Evolutionary conservation across 495 filamentous ascomycete species (phyloP).

Genomic region (Aspergillus affinis): DNA sequence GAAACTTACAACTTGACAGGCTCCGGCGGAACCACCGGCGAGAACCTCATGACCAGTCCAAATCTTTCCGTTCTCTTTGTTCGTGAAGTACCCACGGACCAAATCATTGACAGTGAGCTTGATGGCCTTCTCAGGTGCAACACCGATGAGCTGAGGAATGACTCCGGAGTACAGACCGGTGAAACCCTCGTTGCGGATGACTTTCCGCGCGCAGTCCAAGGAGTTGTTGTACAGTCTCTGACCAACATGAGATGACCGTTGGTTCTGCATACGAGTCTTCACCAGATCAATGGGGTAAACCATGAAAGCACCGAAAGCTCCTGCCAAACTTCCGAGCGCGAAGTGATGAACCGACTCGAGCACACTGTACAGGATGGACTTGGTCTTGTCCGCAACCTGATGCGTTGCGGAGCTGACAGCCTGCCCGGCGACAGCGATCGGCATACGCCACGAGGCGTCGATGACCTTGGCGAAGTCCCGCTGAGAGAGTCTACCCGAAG

Average conservation of each 20-base stretch:
- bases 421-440: conserved; percentile 44
- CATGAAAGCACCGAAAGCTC: conserved; percentile 97
- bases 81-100: conserved; percentile 73
- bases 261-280: conserved; percentile 99
- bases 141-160: conserved; percentile 90
- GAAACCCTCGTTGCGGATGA: conserved; percentile 89
- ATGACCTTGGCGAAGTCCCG: conserved; percentile 91
- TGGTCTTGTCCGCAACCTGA: conserved; percentile 51
- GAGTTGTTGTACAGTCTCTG: conserved; percentile 95
- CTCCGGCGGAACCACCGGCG: conserved; percentile 88
- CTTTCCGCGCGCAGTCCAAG: conserved; percentile 87
- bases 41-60: conserved; percentile 70
- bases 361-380: conserved; percentile 57
- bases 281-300: conserved; percentile 98
- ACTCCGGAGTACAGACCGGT: conserved; percentile 90
- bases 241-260: conserved; percentile 76
- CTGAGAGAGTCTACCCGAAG: conserved; percentile 78
- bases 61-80: conserved; percentile 74
- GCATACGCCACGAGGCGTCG: conserved; percentile 82
- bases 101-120: conserved; percentile 98
- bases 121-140: conserved; percentile 98
- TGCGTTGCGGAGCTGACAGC: conserved; percentile 37
- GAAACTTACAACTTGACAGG: conserved; percentile 87
- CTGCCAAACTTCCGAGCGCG: conserved; percentile 80
- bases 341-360: conserved; percentile 88